Base-by-base conservation (phyloP, 768 basidiomycete genomes). In the Mycena olivaceomarginata region DNA sequence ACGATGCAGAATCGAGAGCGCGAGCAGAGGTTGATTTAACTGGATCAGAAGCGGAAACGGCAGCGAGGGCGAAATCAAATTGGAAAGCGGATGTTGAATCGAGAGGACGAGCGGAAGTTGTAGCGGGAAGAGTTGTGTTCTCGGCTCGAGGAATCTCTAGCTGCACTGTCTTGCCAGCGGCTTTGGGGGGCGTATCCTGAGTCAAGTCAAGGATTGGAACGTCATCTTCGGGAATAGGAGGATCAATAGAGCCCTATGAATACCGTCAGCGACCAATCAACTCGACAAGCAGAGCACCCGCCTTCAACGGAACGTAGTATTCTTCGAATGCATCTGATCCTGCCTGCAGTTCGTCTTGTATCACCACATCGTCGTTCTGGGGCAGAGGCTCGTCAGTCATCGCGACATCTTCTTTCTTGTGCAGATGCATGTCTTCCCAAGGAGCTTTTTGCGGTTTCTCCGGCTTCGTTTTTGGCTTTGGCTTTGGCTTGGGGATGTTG, bases 161-260 rank as follows among this genome's bases (percentile, higher is more conserved):
- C 46, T 46, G 37, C 40, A 53, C 63, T 63, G 22, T 71, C 51
- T 66, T 53, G 56, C 25, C 56, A 12, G 56, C 25, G 12, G 51
- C 37, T 66, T 69, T 70, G 10, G 70, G 66, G 39, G 82, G 80
- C 20, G 77, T 70, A 57, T 87, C 85, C 22, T 81, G 75, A n/a
- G 88, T 90, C 70, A 91, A 84, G 81, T 92, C 91, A 72, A 91
- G 87, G 57, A 86, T 89, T 10, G 84, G 79, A 25, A 77, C 75
- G 57, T 86, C 78, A 25, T 70, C 76, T 78, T 67, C 71, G 45
- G 81, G 81, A 37, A 79, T 80, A 40, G 77, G 77, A 68, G 57
- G 20, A 18, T 70, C 65, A 37, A 65, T 51, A 10, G 57, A 66
- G 39, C 75, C 72, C 70, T 74, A 64, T 18, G 31, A 56, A 46